Conservation (phyloP, 768 basidiomycete genomes). For the Royoungia palumana region DNA sequence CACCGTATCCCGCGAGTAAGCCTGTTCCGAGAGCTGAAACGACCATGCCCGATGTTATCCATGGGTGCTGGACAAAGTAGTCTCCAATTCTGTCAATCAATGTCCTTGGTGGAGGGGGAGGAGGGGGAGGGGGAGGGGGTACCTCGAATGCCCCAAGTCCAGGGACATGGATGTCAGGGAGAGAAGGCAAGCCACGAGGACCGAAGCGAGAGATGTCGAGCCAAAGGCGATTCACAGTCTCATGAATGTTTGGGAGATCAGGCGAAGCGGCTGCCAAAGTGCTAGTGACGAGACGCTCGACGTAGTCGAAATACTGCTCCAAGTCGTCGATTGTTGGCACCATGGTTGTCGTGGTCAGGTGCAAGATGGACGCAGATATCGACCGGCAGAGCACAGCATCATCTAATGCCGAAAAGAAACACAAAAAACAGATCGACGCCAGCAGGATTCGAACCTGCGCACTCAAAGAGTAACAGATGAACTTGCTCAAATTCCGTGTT, state of each 20-base stretch:
- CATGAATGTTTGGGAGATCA: constrained; percentile 61
- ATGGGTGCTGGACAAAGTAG: constrained; percentile 60
- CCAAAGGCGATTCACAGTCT: constrained; percentile 69
- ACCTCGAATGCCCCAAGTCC: constrained; percentile 71
- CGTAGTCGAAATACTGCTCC: constrained; percentile 64
- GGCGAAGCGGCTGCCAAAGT: constrained; percentile 55
- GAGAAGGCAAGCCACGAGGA: constrained; percentile 43
- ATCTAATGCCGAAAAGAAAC: neutral
- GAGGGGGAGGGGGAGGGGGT: constrained; percentile 57
- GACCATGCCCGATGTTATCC: constrained; percentile 52
- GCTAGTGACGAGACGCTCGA: constrained; percentile 60
- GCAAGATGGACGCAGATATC: neutral
- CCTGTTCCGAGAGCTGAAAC: constrained; percentile 59
- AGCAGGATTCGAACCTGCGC: constrained; percentile 70
- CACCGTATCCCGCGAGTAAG: constrained; percentile 56
- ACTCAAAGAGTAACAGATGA: constrained; percentile 65
- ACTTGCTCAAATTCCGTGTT: constrained; percentile 22
- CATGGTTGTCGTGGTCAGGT: constrained; percentile 17
- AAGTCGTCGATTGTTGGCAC: constrained; percentile 56
- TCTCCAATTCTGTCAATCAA: constrained; percentile 44
- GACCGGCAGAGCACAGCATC: constrained; percentile 13
- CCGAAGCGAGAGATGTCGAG: constrained; percentile 79
- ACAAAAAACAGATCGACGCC: constrained; percentile 40
- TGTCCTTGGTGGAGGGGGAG: constrained; percentile 50
- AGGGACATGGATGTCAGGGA: constrained; percentile 56